phyloP scores from a whole-genome alignment of 2,329 filamentous ascomycete genomes.

The Dichotomopilus funicola region DNA sequence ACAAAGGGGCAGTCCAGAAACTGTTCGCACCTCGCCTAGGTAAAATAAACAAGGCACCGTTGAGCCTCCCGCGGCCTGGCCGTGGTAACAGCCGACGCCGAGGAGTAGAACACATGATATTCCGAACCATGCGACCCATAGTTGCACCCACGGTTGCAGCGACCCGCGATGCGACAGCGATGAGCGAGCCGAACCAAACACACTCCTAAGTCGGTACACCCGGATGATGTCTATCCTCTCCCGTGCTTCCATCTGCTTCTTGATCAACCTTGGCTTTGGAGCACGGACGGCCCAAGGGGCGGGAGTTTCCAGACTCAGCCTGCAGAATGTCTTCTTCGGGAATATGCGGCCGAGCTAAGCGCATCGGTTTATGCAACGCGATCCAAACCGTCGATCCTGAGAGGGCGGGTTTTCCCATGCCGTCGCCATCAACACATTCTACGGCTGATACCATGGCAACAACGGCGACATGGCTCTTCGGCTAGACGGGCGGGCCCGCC shows the following conservation, averaged over 20 bases:
- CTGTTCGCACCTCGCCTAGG: not conserved
- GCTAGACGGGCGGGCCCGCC: not conserved
- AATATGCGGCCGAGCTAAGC: slow-evolving; percentile 10
- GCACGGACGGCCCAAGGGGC: slow-evolving; percentile 7
- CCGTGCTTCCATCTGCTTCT: slow-evolving; percentile 13
- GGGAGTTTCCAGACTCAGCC: not conserved
- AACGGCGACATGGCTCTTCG: not conserved
- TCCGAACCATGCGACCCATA: slow-evolving; percentile 23
- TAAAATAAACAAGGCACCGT: not conserved
- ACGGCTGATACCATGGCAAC: no score
- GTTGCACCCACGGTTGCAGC: slow-evolving; percentile 8
- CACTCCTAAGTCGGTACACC: slow-evolving; percentile 12
- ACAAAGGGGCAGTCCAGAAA: slow-evolving; percentile 1
- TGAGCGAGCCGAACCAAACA: slow-evolving; percentile 21
- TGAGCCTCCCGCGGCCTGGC: not conserved
- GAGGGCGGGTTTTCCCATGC: no score
- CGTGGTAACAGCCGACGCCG: slow-evolving; percentile 3
- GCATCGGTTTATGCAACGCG: slow-evolving; percentile 16
- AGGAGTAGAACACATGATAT: slow-evolving; percentile 22
- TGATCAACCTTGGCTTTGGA: slow-evolving; percentile 13
- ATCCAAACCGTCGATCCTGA: slow-evolving; percentile 6
- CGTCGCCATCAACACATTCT: no score
- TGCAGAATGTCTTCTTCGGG: slow-evolving; percentile 15
- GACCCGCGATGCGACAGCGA: slow-evolving; percentile 13
- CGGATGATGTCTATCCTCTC: slow-evolving; percentile 16